phyloP scores from a whole-genome alignment of 768 basidiomycete species.

The Cytidiella melzeri region DNA sequence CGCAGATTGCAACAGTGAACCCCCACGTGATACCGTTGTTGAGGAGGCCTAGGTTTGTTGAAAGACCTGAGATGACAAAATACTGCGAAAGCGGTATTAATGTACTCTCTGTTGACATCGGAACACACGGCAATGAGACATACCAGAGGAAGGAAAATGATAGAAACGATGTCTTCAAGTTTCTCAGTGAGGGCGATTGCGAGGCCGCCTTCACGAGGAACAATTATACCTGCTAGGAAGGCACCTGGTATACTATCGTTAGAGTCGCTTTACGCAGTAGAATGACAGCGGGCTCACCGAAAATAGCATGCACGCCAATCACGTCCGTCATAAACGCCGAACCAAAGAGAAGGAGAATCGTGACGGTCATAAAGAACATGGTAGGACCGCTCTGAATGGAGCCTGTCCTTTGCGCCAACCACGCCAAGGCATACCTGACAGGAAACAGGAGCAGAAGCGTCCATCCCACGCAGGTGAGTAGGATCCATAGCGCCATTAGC shows the following conservation, averaged over 20 bases:
- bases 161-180: conserved; percentile 90
- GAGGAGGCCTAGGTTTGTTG: conserved; percentile 81
- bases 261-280: background rate
- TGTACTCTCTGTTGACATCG: background rate
- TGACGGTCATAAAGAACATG: conserved; percentile 83
- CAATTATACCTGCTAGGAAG: conserved; percentile 73
- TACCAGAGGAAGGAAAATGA: conserved; percentile 85
- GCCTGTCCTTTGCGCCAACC: conserved; percentile 74
- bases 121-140: conserved; percentile 20
- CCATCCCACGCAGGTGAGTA: conserved; percentile 79
- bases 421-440: conserved; percentile 52
- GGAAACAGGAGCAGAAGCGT: conserved; percentile 69
- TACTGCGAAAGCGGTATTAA: conserved; percentile 44
- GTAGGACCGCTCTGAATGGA: conserved; percentile 80
- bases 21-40: conserved; percentile 85
- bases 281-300: conserved; percentile 42
- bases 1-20: conserved; percentile 75
- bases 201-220: conserved; percentile 86
- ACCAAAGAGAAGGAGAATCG: conserved; percentile 74
- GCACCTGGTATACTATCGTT: conserved; percentile 41
- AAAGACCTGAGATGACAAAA: conserved; percentile 88
- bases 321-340: conserved; percentile 91
- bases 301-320: conserved; percentile 90
- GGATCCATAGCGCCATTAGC: conserved; percentile 77
- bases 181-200: conserved; percentile 88